phyloP scores from a whole-genome alignment of 2,329 filamentous ascomycete species.

The Fusarium sp. region DNA sequence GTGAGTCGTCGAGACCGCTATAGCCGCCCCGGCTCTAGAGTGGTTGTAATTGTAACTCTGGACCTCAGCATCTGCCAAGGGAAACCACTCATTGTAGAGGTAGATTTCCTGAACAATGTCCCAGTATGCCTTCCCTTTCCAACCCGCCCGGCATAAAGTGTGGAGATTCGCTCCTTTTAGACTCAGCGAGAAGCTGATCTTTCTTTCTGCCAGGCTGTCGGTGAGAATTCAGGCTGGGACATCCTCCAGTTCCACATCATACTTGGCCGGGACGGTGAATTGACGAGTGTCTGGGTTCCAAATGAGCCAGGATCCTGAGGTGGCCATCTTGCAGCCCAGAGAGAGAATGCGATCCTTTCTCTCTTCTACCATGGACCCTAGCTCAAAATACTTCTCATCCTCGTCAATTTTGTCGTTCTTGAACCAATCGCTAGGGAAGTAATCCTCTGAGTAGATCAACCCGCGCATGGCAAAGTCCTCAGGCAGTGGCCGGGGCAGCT shows the following conservation, averaged over 20 bases:
- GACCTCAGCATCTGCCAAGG: neutral
- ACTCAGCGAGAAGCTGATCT: neutral
- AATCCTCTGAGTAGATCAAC: constrained; percentile 68
- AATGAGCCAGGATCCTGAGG: constrained; percentile 56
- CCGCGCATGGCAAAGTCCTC: constrained; percentile 78
- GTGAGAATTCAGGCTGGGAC: neutral
- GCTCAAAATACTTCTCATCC: constrained; percentile 74
- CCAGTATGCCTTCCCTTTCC: neutral
- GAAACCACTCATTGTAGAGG: neutral
- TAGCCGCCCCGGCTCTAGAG: neutral
- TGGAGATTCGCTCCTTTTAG: neutral
- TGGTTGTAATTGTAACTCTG: neutral
- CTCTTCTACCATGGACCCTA: constrained; percentile 67
- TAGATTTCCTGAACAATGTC: neutral
- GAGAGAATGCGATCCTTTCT: constrained; percentile 71
- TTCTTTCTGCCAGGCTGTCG: neutral
- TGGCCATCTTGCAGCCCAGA: constrained; percentile 63
- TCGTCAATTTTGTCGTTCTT: constrained; percentile 69
- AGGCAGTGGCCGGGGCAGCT: constrained; percentile 67
- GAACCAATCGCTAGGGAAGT: constrained; percentile 72
- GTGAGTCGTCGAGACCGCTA: neutral
- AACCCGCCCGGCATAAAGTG: neutral
- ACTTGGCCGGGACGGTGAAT: constrained; percentile 56
- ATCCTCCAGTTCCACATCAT: constrained; percentile 45
- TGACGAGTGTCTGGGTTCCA: constrained; percentile 54